Base-by-base conservation (phyloP, 805 yeast species). In the Saturnispora dispora region DNA sequence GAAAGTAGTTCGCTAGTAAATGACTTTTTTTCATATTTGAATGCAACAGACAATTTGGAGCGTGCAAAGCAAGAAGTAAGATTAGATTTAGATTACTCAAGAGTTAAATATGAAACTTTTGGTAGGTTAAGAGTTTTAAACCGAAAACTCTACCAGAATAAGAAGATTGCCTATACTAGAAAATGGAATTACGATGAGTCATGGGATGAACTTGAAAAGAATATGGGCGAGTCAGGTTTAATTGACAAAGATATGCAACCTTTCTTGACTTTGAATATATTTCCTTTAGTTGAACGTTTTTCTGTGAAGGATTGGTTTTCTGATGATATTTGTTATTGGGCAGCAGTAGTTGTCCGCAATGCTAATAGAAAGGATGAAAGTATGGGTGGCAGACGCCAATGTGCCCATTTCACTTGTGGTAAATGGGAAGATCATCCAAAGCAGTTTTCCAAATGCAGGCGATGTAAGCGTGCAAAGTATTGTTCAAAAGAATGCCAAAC, bases 281-380 rank as follows among this genome's bases (percentile, higher is more conserved):
- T 93, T 69, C 96, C 96, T 9, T 69, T 91, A 57, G 97, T 91
- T 37, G 99, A 91, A 66, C 82, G 86, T 65, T 91, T 88, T 64
- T 91, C 98, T 0, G 77, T 79, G 18, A 75, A 75, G 51, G 73
- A 77, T 49, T 69, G 74, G 45, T 79, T 84, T 57, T 80, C 88
- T 3, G 78, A 83, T 42, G 96, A 90, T 58, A 81, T 89, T 73
- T 83, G 85, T 58, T 89, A 90, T 67, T 91, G 99, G 99, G 88
- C 97, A 2, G 93, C 96, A 3, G 96, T 91, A n/a, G 88, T 90
- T 39, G 93, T 93, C 90, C 75, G 98, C 51, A 93, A 93, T 66
- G 89, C 96, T 1, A 91, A 96, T 64, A 78, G 97, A 52, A 82
- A 90, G 61, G 93, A 91, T 64, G 97, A 90, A 62, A 66, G 76